Base-by-base conservation (phyloP, 306 rosid genomes). In the Dryas drummondii region DNA sequence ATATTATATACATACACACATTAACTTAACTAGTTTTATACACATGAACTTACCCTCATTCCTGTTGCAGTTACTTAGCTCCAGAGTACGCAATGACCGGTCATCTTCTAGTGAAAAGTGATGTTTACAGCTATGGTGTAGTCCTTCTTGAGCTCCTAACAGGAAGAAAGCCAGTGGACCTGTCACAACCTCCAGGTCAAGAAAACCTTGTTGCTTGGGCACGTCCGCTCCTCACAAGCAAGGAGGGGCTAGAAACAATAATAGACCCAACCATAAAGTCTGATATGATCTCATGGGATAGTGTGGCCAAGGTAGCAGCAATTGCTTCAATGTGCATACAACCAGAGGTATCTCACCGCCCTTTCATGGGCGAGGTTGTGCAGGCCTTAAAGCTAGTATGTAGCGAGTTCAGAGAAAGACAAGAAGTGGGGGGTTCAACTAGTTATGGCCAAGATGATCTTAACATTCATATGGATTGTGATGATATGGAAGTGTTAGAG, bases 71-170 rank as follows among this genome's bases (percentile, higher is more conserved):
- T 70, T 94, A 94, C 89, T 78, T 94, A 54, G 99, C 99, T 76
- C 99, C 99, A 1, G 99, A 94, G 74, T 94, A 94, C 66, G 99
- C 99, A 71, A 94, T 94, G 99, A 94, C 99, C 0, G 99, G 99
- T 54, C 97, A 94, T 78, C 93, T 94, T 73, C 91, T 94, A 27
- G 99, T 92, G 77, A 94, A 94, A 82, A 94, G 99, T 78, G 99
- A 94, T 16, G 99, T 94, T 32, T 94, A 94, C 82, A 94, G 99
- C 86, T 94, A 94, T 42, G 99, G 99, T 32, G 99, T 94, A 41
- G 99, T 94, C 50, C 97, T 94, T 65, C 93, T 94, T 11, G 99
- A 94, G 91, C 91, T 94, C 45, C 84, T 94, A 44, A 90, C 98
- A 0, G 99, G 99, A 80, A 86, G 96, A 83, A 94, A 94, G 82